Evolutionary conservation across 768 basidiomycete genomes (phyloP).

Genomic region (Lactarius quietus): DNA sequence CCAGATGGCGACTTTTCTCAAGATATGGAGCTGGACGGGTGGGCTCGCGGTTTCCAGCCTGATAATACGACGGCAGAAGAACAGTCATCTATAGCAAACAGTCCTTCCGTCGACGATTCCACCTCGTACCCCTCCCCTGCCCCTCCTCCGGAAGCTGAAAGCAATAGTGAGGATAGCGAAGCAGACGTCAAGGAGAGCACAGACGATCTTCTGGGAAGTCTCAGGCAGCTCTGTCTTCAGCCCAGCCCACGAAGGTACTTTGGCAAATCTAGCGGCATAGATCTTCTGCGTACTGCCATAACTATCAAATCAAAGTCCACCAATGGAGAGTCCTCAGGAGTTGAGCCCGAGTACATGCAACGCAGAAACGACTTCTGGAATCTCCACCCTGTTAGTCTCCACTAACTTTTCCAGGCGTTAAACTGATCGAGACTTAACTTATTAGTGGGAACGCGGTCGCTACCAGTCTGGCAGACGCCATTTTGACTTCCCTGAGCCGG

Average conservation of each 20-base stretch:
- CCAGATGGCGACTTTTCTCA: conserved; percentile 25
- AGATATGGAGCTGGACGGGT: conserved; percentile 24
- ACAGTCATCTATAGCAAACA: background rate
- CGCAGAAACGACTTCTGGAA: conserved; percentile 16
- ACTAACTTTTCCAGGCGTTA: background rate
- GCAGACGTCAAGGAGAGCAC: background rate
- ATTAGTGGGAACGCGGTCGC: conserved; percentile 24
- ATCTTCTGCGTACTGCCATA: conserved; percentile 17
- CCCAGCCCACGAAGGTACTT: conserved; percentile 21
- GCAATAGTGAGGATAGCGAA: conserved; percentile 10
- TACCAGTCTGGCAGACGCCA: background rate
- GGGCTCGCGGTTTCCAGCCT: conserved; percentile 19
- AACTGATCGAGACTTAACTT: background rate
- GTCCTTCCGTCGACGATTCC: background rate
- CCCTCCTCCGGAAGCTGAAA: background rate
- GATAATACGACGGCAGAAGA: background rate
- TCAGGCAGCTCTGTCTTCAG: conserved; percentile 5
- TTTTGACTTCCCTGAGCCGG: conserved; percentile 23
- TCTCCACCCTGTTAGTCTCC: conserved; percentile 15
- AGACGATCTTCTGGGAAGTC: background rate
- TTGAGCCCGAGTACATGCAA: background rate
- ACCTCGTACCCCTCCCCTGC: background rate
- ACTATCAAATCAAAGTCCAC: conserved; percentile 13
- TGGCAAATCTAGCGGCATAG: conserved; percentile 24
- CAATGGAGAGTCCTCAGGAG: background rate